These are phyloP conservation scores for Aspergillus pseudoglaucus DNA, from an alignment of 2,329 filamentous ascomycete species.

Conservation along the genomic window DNA sequence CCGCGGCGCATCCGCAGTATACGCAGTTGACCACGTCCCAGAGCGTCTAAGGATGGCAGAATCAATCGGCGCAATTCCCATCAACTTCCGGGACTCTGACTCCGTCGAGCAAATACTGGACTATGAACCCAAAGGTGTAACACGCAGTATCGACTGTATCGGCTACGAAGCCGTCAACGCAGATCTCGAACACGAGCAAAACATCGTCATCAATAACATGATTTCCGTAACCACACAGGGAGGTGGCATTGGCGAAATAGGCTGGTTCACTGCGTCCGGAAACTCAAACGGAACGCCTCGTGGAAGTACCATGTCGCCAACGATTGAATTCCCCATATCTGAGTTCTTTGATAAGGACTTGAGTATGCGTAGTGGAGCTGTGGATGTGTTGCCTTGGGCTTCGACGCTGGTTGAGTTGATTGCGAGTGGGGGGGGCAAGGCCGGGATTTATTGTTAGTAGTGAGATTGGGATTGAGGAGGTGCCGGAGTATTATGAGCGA, in stretches of 20 bases:
- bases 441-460: neutral
- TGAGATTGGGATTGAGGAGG: neutral
- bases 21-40: constrained; percentile 55
- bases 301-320: neutral
- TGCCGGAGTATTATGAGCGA: neutral
- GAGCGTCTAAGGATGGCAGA: constrained; percentile 54
- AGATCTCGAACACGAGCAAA: constrained; percentile 1
- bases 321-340: neutral
- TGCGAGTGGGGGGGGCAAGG: neutral
- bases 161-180: constrained; percentile 9
- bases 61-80: constrained; percentile 51
- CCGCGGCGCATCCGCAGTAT: constrained; percentile 55
- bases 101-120: constrained; percentile 31
- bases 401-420: neutral
- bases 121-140: constrained; percentile 12
- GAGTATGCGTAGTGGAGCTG: neutral
- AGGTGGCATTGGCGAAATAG: constrained; percentile 15
- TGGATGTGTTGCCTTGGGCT: neutral
- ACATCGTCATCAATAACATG: constrained; percentile 4
- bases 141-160: constrained; percentile 9
- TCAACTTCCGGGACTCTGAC: constrained; percentile 56
- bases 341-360: neutral
- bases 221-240: constrained; percentile 7
- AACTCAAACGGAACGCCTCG: neutral
- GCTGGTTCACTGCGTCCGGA: too few relatives aligned